phyloP scores from a whole-genome alignment of 1,284 basidiomycete species.

The Coniferiporia weirii region DNA sequence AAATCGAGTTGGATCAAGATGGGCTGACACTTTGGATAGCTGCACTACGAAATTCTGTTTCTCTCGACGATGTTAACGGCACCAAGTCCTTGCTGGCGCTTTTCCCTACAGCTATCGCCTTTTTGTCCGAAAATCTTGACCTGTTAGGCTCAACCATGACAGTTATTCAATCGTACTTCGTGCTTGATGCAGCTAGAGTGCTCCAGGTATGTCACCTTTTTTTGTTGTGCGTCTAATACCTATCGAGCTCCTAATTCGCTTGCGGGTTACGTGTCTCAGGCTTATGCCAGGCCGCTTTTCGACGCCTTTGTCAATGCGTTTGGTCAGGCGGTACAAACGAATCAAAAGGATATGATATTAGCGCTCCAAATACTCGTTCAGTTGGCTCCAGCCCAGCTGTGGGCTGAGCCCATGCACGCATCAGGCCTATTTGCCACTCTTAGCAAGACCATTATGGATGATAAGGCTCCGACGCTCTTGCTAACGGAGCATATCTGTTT shows the following conservation, averaged over 20 bases:
- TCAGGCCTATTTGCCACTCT: slow-evolving; percentile 65
- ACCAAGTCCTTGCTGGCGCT: slow-evolving; percentile 59
- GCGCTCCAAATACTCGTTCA: slow-evolving; percentile 56
- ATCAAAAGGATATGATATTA: slow-evolving; percentile 53
- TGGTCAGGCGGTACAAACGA: slow-evolving; percentile 42
- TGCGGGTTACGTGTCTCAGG: neutral
- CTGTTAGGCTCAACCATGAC: slow-evolving; percentile 60
- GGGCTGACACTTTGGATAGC: slow-evolving; percentile 72
- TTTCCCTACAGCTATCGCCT: slow-evolving; percentile 56
- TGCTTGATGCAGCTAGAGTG: slow-evolving; percentile 65
- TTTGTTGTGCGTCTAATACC: neutral
- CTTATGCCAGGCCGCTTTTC: slow-evolving; percentile 48
- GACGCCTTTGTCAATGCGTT: slow-evolving; percentile 47
- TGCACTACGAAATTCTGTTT: slow-evolving; percentile 63
- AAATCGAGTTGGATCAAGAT: slow-evolving; percentile 75
- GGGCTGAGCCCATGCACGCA: slow-evolving; percentile 65
- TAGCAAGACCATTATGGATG: slow-evolving; percentile 52
- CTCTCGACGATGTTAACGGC: slow-evolving; percentile 44
- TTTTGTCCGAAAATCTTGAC: slow-evolving; percentile 71
- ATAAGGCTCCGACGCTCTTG: slow-evolving; percentile 50
- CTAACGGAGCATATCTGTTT: slow-evolving; percentile 64
- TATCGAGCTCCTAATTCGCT: neutral
- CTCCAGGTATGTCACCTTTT: slow-evolving; percentile 51
- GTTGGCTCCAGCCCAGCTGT: slow-evolving; percentile 51
- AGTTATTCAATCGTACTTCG: slow-evolving; percentile 77